Base-by-base conservation (phyloP, 805 yeast genomes). In the Ogataea polymorpha region DNA sequence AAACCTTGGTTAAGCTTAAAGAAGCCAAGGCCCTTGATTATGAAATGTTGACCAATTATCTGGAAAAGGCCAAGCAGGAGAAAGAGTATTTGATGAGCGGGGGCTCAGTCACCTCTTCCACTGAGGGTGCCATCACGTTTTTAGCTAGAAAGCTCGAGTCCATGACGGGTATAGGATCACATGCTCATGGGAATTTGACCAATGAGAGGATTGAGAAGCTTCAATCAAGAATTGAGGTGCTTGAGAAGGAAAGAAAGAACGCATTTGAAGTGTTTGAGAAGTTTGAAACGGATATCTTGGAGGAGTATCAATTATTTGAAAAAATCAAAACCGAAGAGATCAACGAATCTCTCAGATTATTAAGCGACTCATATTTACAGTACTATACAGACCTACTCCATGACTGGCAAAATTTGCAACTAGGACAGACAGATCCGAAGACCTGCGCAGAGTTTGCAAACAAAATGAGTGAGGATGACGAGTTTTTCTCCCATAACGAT, bases 11-110 rank as follows among this genome's bases (percentile, higher is more conserved):
- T 39, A 89, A 84, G 56, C 72, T 86, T 42, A 88, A 91, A 50
- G 98, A 91, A 56, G 89, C 88, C 58, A 90, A 90, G 61, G 90
- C 86, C 53, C 76, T 91, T 20, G 99, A 91, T 60, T 82, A 83
- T 55, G 97, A 93, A 58, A 95, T 86, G 37, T 68, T 91, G 32
- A 76, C 79, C 28, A 95, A 85, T 40, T 91, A 91, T 63, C 67
- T 89, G 41, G 71, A 72, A 29, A 84, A 86, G 54, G 80, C 95
- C 0, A 71, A 75, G 35, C 66, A 67, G 28, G 98, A 91, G 51
- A 79, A 80, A 51, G 58, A 59, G 4, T 39, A 56, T 40, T 33
- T 65, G 17, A 43, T 61, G 37, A 56, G 55, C 38, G 68, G 68
- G 4, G 68, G 68, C 1, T 56, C 66, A 9, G 47, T 63, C n/a